Percentiles rank a stretch among this genome's conserved stretches.
Evolutionary conservation across 1,139 yeast genomes (phyloP).

Genomic region (Protomyces lactucae-debilis): DNA sequence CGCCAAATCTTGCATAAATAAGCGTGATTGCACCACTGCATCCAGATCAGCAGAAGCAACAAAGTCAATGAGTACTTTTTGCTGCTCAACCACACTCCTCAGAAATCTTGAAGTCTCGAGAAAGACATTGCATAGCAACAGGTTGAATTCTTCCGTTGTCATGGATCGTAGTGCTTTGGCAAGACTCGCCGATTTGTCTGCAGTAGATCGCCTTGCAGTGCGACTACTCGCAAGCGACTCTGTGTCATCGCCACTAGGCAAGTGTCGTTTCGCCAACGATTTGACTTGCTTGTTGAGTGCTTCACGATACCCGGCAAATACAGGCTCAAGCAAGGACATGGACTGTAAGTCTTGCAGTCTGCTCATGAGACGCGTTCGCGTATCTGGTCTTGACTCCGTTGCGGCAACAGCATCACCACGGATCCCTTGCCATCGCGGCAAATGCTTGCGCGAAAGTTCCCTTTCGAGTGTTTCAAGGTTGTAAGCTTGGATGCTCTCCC

Average conservation of each 20-base stretch:
- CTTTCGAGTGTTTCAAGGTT: not conserved
- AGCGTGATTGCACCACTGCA: constrained; percentile 3
- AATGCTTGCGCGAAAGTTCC: not conserved
- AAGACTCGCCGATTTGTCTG: constrained; percentile 40
- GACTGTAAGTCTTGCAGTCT: constrained; percentile 33
- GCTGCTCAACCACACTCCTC: constrained; percentile 69
- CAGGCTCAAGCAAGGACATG: constrained; percentile 60
- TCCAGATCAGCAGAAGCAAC: constrained; percentile 51
- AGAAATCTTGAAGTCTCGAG: constrained; percentile 65
- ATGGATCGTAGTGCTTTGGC: constrained; percentile 58
- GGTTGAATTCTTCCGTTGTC: constrained; percentile 68
- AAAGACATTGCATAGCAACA: constrained; percentile 60
- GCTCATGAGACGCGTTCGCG: not conserved
- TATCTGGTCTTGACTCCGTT: not conserved
- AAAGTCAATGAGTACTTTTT: constrained; percentile 68
- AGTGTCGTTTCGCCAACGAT: constrained; percentile 57
- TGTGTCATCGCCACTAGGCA: constrained; percentile 49
- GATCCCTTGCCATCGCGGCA: not conserved
- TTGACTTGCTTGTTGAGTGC: constrained; percentile 65
- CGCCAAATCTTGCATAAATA: constrained; percentile 44
- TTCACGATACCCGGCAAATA: constrained; percentile 65
- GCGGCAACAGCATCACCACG: not conserved
- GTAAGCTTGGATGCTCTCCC: not conserved
- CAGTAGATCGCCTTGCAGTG: constrained; percentile 27
- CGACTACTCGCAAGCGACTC: constrained; percentile 34